Evolutionary conservation across 768 basidiomycete genomes (phyloP).

Genomic region (Exsudoporus frostii): DNA sequence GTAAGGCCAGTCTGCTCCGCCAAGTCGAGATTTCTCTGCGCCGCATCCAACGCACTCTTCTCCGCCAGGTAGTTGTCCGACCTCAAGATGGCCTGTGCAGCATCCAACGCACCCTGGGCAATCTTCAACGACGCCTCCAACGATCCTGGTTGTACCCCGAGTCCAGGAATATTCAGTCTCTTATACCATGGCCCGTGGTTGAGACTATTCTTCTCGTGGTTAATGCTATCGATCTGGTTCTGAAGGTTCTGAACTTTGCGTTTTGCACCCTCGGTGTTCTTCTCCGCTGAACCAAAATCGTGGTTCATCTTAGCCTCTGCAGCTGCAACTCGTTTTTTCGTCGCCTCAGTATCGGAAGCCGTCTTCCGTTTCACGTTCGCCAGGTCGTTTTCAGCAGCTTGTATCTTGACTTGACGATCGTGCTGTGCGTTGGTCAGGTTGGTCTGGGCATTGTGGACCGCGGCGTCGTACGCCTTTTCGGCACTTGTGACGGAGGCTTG

Average conservation of each 20-base stretch:
- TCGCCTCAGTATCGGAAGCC: neutral
- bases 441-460: neutral
- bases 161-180: neutral
- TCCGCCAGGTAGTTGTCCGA: neutral
- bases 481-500: neutral
- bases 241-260: neutral
- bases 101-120: neutral
- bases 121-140: neutral
- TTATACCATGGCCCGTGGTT: neutral
- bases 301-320: neutral
- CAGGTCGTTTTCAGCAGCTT: neutral
- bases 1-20: neutral
- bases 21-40: neutral
- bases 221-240: neutral
- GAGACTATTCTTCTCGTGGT: neutral
- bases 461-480: neutral
- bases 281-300: conserved; percentile 2
- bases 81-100: neutral
- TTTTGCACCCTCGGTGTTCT: neutral
- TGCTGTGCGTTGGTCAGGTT: neutral
- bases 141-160: neutral
- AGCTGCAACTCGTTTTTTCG: neutral
- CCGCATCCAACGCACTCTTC: neutral
- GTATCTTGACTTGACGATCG: conserved; percentile 1
- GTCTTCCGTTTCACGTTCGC: neutral